Percentiles rank a stretch among this genome's conserved stretches.
Evolutionary conservation across 805 yeast species (phyloP).

Genomic region (Saccharomycopsis lassenensis): DNA sequence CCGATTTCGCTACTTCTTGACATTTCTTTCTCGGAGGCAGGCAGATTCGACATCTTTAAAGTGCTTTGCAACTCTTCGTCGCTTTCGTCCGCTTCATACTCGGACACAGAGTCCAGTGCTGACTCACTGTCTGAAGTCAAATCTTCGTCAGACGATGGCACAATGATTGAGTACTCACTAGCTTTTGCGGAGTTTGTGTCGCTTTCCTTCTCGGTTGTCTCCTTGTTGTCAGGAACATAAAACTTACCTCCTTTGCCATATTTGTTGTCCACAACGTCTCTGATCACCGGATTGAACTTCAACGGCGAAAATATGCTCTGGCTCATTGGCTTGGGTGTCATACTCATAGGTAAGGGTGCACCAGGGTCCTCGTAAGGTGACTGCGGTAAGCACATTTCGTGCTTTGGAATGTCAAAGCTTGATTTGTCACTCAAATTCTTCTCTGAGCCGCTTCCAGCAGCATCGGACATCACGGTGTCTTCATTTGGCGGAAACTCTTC

Average conservation of each 20-base stretch:
- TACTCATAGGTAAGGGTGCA: constrained; percentile 62
- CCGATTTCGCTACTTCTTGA: not conserved
- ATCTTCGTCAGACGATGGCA: constrained; percentile 20
- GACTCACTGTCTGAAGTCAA: constrained; percentile 19
- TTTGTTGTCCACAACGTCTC: constrained; percentile 69
- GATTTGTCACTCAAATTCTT: no score
- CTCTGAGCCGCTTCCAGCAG: no score
- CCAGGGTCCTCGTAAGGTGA: constrained; percentile 72
- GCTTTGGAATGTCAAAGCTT: constrained; percentile 46
- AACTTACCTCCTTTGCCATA: constrained; percentile 88
- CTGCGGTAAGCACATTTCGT: constrained; percentile 43
- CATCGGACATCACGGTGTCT: constrained; percentile 5
- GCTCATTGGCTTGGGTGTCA: constrained; percentile 30
- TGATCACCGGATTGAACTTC: constrained; percentile 69
- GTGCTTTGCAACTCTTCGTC: constrained; percentile 20
- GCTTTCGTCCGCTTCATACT: constrained; percentile 18
- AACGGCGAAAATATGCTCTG: constrained; percentile 71
- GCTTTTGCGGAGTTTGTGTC: not conserved
- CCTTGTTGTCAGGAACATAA: constrained; percentile 33
- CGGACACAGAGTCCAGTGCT: constrained; percentile 20
- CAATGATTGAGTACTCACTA: constrained; percentile 21
- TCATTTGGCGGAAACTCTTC: no score
- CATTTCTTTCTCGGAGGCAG: not conserved
- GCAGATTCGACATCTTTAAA: constrained; percentile 2
- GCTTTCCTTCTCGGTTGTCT: not conserved